Conservation (phyloP, 176 grass and related monocot genomes). For the Areca catechu region DNA sequence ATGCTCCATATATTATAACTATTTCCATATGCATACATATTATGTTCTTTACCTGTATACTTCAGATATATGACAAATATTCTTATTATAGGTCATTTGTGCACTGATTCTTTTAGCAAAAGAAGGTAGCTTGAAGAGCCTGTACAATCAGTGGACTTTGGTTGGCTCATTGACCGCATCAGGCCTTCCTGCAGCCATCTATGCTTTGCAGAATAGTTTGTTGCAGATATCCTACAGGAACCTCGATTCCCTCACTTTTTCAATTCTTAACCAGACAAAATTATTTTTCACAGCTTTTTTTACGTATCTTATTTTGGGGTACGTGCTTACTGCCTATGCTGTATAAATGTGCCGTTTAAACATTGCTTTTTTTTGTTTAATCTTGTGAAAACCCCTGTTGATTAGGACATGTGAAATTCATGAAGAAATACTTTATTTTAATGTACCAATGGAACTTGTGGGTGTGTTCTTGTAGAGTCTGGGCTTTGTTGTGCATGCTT, state of each 20-base stretch:
- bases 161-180: constrained; percentile 73
- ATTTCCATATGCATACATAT: no score
- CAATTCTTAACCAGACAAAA: constrained; percentile 98
- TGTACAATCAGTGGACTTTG: constrained; percentile 61
- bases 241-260: constrained; percentile 95
- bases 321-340: constrained; percentile 7
- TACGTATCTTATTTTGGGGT: constrained; percentile 92
- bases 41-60: no score
- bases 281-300: constrained; percentile 90
- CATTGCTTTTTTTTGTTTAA: constrained; percentile 12
- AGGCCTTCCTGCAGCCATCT: constrained; percentile 89
- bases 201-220: constrained; percentile 90
- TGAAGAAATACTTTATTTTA: no score
- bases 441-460: no score
- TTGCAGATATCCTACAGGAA: constrained; percentile 98
- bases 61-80: not conserved
- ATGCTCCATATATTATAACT: no score
- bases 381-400: not conserved
- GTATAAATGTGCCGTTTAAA: not conserved
- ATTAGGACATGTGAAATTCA: no score
- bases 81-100: constrained; percentile 50
- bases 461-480: no score
- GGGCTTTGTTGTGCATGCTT: no score
- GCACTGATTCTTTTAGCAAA: constrained; percentile 59
- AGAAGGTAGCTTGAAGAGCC: constrained; percentile 57